Base-by-base conservation (phyloP, 2,329 filamentous ascomycete species). In the Aspergillus sclerotialis region DNA sequence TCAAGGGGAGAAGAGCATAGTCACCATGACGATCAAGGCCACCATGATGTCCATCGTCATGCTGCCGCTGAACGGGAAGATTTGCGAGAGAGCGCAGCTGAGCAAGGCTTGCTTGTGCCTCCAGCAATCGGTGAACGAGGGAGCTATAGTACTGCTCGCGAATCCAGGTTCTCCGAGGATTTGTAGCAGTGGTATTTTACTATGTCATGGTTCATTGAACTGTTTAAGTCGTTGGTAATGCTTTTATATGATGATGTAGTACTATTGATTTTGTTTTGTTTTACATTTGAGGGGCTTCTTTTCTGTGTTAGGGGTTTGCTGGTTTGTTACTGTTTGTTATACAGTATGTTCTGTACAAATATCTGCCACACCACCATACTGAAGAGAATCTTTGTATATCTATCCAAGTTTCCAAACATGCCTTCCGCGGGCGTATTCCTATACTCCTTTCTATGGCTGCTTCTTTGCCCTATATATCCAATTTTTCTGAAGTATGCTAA, bases 121-220 rank as follows among this genome's bases (percentile, higher is more conserved):
- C 55, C 55, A 5, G 34, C 35, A n/a, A 36, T 48, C 29, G 40
- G 38, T n/a, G 54, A 55, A 21, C 44, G 37, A 33, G 11, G 31
- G 10, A 53, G 49, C 26, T 36, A 47, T 28, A 51, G 48, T 35
- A 43, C 51, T 10, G 48, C 42, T 9, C 50, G 59, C 5, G 58
- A 58, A 28, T 62, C 58, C 2, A 45, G 55, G 30, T 63, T 63
- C 36, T 61, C 57, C 1, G 59, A 63, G 28, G 56, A 60, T 43
- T 35, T 63, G 33, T 62, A 37, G 52, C 45, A 9, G 9, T 43
- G 12, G 3, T n/a, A n/a, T n/a, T n/a, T n/a, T n/a, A n/a, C n/a
- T n/a, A n/a, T n/a, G n/a, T n/a, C n/a, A n/a, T n/a, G n/a, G n/a
- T n/a, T n/a, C n/a, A n/a, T n/a, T n/a, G n/a, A n/a, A n/a, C n/a